Evolutionary conservation across 2,329 filamentous ascomycete genomes (phyloP).

Genomic region (Fusarium sp.): DNA sequence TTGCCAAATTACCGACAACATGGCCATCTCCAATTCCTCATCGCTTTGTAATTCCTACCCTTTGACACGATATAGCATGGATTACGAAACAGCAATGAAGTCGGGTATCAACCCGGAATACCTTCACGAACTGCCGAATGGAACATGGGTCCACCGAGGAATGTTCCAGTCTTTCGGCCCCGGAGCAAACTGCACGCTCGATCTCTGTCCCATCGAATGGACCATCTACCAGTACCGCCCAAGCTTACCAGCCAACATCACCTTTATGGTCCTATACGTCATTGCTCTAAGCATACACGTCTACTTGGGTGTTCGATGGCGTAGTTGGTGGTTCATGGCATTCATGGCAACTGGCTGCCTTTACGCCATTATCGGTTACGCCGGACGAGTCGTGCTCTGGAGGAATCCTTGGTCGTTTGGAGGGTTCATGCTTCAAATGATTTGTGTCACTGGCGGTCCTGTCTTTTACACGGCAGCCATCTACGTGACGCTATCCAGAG

Average conservation of each 20-base stretch:
- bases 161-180: neutral
- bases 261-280: neutral
- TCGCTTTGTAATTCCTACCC: neutral
- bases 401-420: neutral
- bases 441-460: neutral
- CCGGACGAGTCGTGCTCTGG: neutral
- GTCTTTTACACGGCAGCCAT: neutral
- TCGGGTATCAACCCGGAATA: neutral
- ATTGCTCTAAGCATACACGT: neutral
- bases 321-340: neutral
- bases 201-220: conserved; percentile 1
- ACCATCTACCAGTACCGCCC: neutral
- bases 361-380: neutral
- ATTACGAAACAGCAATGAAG: neutral
- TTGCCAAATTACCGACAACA: neutral
- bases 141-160: neutral
- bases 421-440: neutral
- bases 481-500: neutral
- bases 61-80: neutral
- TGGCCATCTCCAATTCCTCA: neutral
- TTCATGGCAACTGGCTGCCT: neutral
- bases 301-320: neutral
- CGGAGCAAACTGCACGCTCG: neutral
- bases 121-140: neutral
- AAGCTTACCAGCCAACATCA: neutral